A percentile compares a stretch with the other conserved stretches of the same genome.
Conservation (phyloP, 352 stramenopile genomes). For the Pythium volutum region DNA sequence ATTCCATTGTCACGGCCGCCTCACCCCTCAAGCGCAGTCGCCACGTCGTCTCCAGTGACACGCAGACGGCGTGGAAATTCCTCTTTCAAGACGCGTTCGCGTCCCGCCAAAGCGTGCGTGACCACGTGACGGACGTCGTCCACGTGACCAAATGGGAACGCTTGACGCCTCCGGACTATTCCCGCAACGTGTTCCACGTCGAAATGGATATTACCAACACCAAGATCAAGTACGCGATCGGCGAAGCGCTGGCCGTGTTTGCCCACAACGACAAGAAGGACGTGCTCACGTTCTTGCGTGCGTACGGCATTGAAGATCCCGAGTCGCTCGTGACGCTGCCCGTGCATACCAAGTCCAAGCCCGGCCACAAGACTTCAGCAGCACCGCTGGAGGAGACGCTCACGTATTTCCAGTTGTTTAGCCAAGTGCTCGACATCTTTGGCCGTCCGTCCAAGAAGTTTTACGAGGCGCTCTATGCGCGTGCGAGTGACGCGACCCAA, state of each 20-base stretch:
- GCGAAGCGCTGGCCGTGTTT: slow-evolving; percentile 82
- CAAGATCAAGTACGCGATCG: slow-evolving; percentile 81
- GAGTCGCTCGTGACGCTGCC: slow-evolving; percentile 68
- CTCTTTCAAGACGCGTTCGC: slow-evolving; percentile 61
- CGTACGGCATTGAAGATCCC: slow-evolving; percentile 55
- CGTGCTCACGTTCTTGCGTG: slow-evolving; percentile 66
- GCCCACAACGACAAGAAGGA: slow-evolving; percentile 77
- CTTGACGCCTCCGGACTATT: slow-evolving; percentile 77
- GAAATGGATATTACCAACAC: slow-evolving; percentile 85
- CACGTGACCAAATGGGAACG: slow-evolving; percentile 76
- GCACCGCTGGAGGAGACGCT: slow-evolving; percentile 53
- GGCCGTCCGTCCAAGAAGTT: slow-evolving; percentile 82
- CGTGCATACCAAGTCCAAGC: slow-evolving; percentile 53
- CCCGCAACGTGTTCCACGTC: slow-evolving; percentile 84
- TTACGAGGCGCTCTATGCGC: slow-evolving; percentile 63
- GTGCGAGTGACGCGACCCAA: slow-evolving; percentile 71
- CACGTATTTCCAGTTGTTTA: slow-evolving; percentile 81
- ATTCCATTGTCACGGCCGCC: slow-evolving; percentile 28
- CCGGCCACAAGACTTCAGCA: slow-evolving; percentile 15
- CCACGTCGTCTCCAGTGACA: slow-evolving; percentile 42
- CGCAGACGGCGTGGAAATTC: slow-evolving; percentile 61
- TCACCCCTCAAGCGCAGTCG: slow-evolving; percentile 41
- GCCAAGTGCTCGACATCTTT: slow-evolving; percentile 83
- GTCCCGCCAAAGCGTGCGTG: slow-evolving; percentile 47
- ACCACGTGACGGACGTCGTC: slow-evolving; percentile 72